Base-by-base conservation (phyloP, 768 basidiomycete genomes). In the Heimioporus sp. region DNA sequence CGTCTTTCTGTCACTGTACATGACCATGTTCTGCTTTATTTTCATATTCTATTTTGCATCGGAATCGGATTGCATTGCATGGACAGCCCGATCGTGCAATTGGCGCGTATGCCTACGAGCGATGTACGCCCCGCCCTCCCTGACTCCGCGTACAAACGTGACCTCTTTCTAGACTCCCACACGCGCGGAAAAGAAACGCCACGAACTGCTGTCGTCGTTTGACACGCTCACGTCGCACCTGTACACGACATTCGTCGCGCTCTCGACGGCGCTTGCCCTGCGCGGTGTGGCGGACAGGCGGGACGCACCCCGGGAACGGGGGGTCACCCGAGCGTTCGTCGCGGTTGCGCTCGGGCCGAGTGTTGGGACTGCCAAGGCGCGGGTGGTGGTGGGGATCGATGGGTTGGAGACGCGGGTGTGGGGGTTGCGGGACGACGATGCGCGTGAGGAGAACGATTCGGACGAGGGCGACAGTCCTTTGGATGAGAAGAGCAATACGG, bases 211-310 rank as follows among this genome's bases (percentile, higher is more conserved):
- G 15, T 69, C 76, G 5, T 80, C 87, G 9, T 84, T 82, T 48
- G 90, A 91, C 61, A 85, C 80, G 1, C 77, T 92, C 17, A 2
- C 81, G 0, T 90, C 86, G 1, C 90, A 92, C 67, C 71, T 91
- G 12, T 74, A 78, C 47, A 87, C 87, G 0, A 90, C 90, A 0
- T 91, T 90, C 63, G 76, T 81, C 10, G 80, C 86, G 0, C 73
- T 92, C 6, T 86, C 88, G 1, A 83, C 83, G 0, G 84, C 89
- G 0, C 70, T 88, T 17, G 83, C 86, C 2, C 55, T 56, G n/a
- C 54, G 59, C 21, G 54, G 53, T 37, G 48, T 13, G 16, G 12
- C 13, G 35, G 35, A 5, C 35, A 35, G 5, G 12, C 2, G 2
- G 35, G 13, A 2, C 16, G 36, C 5, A 2, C 46, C 51, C 34